Base-by-base conservation (phyloP, 2,329 filamentous ascomycete species). In the Claviceps purpurea region DNA sequence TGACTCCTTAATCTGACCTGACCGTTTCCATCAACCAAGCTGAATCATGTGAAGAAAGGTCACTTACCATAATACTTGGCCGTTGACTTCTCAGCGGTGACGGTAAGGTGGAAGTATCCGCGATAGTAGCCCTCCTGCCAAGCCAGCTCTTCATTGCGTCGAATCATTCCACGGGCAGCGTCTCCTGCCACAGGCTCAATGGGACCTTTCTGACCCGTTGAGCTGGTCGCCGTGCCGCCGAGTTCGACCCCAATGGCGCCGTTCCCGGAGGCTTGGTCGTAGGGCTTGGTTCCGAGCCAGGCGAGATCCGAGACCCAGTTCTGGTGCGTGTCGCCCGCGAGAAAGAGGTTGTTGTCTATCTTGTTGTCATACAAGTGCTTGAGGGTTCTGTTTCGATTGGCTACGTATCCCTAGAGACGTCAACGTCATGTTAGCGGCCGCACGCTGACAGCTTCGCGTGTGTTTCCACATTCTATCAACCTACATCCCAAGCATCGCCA, bases 121-220 rank as follows among this genome's bases (percentile, higher is more conserved):
- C 84, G 74, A 64, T 87, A 89, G 64, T 85, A 88, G 7, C 81
- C 64, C 53, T 88, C 84, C 58, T 83, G 79, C 85, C 84, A 89
- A 60, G 85, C 81, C 47, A 89, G 69, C 63, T 85, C 81, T 0
- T 70, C 67, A 64, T 86, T 88, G 22, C 58, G 72, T 66, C 44
- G 61, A 61, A 56, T 73, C 69, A 38, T 76, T 67, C 57, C 61
- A 64, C 58, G 70, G 52, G 66, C 64, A 49, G 70, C 68, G 56
- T 81, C 74, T 1, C 78, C 78, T 1, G 64, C 63, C 0, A 66
- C 67, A 47, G 81, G 70, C 3, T 74, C 73, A 52, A 81, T 79
- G 49, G 76, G 73, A 13, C 82, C 82, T n/a, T 70, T 72, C 0
- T 80, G 75, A 37, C 74, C 77, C 1, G 75, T 73, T 11, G 76